Conservation (phyloP, 805 yeast genomes). For the Saccharomyces paradoxus region DNA sequence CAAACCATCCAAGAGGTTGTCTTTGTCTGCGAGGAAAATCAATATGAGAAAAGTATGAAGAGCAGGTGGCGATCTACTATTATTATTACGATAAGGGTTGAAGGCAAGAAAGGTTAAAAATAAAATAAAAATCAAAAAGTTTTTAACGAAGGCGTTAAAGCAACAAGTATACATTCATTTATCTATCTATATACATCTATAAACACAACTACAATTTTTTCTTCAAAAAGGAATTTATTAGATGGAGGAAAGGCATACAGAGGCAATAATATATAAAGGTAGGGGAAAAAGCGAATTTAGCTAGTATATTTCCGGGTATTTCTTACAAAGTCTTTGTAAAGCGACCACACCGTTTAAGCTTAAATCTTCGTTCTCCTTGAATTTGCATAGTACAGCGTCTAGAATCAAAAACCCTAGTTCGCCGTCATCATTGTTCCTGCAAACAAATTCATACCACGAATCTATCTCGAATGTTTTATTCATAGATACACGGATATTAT, state of each 20-base stretch:
- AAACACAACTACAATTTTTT: not conserved
- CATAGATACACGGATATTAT: constrained; percentile 21
- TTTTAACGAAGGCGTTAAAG: not conserved
- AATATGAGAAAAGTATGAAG: constrained; percentile 9
- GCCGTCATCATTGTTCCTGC: constrained; percentile 28
- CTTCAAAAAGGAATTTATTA: not conserved
- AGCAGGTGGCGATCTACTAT: not conserved
- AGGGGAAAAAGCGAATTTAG: not conserved
- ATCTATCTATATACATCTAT: constrained; percentile 1
- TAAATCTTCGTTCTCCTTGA: constrained; percentile 22
- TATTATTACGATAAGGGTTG: not conserved
- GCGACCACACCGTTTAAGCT: constrained; percentile 29
- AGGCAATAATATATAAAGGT: not conserved
- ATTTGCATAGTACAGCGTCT: constrained; percentile 26
- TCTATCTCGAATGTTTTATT: constrained; percentile 20
- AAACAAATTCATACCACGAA: constrained; percentile 31
- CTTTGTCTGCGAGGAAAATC: constrained; percentile 25
- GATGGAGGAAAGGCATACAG: not conserved
- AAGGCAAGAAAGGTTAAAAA: not conserved
- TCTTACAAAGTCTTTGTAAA: constrained; percentile 22
- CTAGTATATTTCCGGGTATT: constrained; percentile 28
- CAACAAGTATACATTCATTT: not conserved
- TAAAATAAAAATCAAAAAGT: not conserved
- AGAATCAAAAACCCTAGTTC: constrained; percentile 28
- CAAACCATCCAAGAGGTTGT: constrained; percentile 48